Evolutionary conservation across 192 early-diverging fungal genomes (phyloP), one percentile per base, ranked within the genome.

Genomic region (Entrophospora sp.): DNA sequence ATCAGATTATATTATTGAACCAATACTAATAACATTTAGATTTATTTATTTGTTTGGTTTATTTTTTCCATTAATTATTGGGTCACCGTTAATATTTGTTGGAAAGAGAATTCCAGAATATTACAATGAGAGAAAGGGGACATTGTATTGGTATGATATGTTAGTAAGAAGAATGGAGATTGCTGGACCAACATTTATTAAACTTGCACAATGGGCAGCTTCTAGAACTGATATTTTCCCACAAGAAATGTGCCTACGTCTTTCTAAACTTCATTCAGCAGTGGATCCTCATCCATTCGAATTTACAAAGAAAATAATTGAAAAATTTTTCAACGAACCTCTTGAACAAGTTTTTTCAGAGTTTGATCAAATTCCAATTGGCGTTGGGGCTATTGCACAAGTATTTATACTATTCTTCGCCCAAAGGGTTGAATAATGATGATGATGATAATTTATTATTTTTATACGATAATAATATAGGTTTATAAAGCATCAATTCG

Each of bases 121-220:
- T 6, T 66, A 77, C 36, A 64, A 76, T 55, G 87, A 88, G 46
- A 74, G 75, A 7, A 58, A 78, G 5, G 85, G 86, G 16, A 70
- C 81, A 2, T 55, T 95, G 2, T 93, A 89, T 90, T 98, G 95
- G 92, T 90, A 94, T 71, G 69, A 77, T 28, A 75, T 90, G 14
- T 57, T 96, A 18, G 85, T 93, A 42, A 78, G 56, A 51, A 84
- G 87, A 52, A 89, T 95, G 83, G 91, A 93, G 55, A 48, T 73
- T 20, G 92, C 91, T 10, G 96, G 96, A 0, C 94, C 96, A 9
- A 93, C 96, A 9, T 98, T 96, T 75, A 93, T 95, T 61, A 98
- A 98, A 81, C 69, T 96, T 16, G 86, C 89, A 5, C 96, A 98
- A 81, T 98, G 93, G 89, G 89, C 93, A 0, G 91, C 89, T 30